Evolutionary conservation across 495 filamentous ascomycete species (phyloP).

Genomic region (Achaetomiella virescens): DNA sequence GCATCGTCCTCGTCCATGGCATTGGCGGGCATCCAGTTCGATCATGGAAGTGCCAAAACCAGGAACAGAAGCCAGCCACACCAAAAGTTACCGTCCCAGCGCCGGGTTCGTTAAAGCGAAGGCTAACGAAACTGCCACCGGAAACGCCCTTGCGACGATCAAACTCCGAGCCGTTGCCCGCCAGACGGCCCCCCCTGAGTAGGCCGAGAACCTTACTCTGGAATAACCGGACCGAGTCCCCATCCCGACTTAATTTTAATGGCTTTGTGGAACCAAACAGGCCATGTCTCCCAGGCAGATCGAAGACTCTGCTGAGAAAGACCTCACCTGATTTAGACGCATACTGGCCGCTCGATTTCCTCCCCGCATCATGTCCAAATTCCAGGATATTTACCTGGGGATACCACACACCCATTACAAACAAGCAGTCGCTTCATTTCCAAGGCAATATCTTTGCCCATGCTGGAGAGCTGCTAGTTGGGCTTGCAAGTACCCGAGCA

Average conservation of each 20-base stretch:
- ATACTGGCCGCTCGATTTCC: constrained; percentile 34
- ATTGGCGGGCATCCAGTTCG: constrained; percentile 34
- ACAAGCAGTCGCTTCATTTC: constrained; percentile 23
- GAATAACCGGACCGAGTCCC: constrained; percentile 22
- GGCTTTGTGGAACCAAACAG: constrained; percentile 12
- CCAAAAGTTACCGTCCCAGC: constrained; percentile 11
- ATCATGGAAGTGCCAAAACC: constrained; percentile 26
- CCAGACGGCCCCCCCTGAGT: background rate
- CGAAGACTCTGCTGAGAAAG: constrained; percentile 13
- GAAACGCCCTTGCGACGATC: constrained; percentile 15
- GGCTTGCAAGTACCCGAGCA: constrained; percentile 21
- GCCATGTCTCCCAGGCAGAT: background rate
- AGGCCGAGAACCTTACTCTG: constrained; percentile 2
- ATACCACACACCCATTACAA: constrained; percentile 26
- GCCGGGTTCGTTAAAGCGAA: constrained; percentile 3
- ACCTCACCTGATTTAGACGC: constrained; percentile 25
- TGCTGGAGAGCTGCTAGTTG: constrained; percentile 26
- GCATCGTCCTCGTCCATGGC: constrained; percentile 34
- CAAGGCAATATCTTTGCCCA: constrained; percentile 33
- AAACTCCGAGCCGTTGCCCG: constrained; percentile 22
- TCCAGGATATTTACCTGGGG: constrained; percentile 34
- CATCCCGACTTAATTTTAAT: constrained; percentile 15
- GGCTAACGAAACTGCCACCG: constrained; percentile 16
- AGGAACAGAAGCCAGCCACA: constrained; percentile 10
- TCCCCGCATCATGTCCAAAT: constrained; percentile 30